A percentile compares a stretch with the other conserved stretches of the same genome.
Evolutionary conservation across 2,329 filamentous ascomycete genomes (phyloP).

Genomic region (Remersonia thermophila): DNA sequence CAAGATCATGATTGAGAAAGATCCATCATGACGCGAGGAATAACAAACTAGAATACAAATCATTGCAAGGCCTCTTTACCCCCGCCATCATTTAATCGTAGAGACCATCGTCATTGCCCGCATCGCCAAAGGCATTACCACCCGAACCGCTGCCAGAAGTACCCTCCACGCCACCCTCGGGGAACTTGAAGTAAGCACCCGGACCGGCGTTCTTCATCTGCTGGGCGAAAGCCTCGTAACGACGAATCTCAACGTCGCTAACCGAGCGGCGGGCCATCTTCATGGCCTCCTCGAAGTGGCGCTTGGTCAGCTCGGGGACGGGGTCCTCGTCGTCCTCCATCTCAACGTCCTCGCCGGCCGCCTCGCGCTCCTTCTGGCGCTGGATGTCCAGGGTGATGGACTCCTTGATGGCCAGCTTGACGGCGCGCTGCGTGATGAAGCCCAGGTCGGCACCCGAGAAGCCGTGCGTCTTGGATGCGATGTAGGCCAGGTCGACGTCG

Average conservation of each 20-base stretch:
- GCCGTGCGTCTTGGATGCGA: conserved; percentile 92
- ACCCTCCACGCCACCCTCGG: conserved; percentile 55
- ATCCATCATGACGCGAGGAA: too few species aligned
- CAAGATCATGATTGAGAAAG: too few species aligned
- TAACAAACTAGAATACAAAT: too few species aligned
- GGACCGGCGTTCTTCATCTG: conserved; percentile 98
- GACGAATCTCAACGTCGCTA: conserved; percentile 90
- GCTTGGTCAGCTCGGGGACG: conserved; percentile 88
- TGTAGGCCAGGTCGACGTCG: conserved; percentile 82
- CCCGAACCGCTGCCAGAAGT: conserved; percentile 49
- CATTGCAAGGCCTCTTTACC: too few species aligned
- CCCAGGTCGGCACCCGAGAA: conserved; percentile 99
- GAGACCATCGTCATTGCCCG: conserved; percentile 89
- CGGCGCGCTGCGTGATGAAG: conserved; percentile 96
- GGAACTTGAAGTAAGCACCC: conserved; percentile 98
- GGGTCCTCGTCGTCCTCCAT: conserved; percentile 91
- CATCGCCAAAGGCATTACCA: conserved; percentile 63
- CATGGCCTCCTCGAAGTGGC: conserved; percentile 99
- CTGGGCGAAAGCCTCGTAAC: conserved; percentile 96
- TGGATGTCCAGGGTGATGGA: conserved; percentile 82
- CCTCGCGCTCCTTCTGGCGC: conserved; percentile 79
- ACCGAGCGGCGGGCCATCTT: conserved; percentile 85
- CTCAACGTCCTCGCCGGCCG: conserved; percentile 64
- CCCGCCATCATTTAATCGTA: conserved; percentile 85
- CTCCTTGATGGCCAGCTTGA: conserved; percentile 99